Evolutionary conservation across 306 rosid species (phyloP).

Genomic region (Castanea sativa): DNA sequence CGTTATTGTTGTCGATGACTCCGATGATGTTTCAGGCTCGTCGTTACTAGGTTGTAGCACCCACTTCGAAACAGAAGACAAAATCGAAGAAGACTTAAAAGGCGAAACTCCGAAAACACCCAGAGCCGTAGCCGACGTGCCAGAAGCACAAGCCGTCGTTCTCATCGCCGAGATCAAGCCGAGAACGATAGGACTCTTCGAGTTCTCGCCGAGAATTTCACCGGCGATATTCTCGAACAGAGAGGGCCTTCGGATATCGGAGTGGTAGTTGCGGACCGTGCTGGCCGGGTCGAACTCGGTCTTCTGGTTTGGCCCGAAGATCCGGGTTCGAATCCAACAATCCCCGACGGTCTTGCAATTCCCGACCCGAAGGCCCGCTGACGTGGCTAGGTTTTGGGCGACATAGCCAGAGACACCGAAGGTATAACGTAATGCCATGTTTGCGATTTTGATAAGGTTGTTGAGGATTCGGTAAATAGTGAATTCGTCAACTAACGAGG

Average conservation of each 20-base stretch:
- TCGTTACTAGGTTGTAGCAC: constrained; percentile 53
- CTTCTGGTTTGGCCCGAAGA: constrained; percentile 51
- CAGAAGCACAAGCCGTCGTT: constrained; percentile 56
- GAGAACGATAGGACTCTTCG: constrained; percentile 55
- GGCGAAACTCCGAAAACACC: constrained; percentile 65
- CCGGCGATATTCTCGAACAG: constrained; percentile 47
- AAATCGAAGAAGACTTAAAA: constrained; percentile 49
- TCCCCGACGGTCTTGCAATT: constrained; percentile 60
- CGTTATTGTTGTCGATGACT: constrained; percentile 50
- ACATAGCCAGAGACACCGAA: constrained; percentile 73
- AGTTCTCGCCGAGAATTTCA: constrained; percentile 49
- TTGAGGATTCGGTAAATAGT: constrained; percentile 41
- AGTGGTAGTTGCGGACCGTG: constrained; percentile 35
- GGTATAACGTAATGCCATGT: constrained; percentile 83
- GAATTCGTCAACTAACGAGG: constrained; percentile 18
- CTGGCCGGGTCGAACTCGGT: constrained; percentile 45
- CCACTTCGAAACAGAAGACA: constrained; percentile 76
- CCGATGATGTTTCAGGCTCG: constrained; percentile 1
- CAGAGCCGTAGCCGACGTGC: constrained; percentile 41
- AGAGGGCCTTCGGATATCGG: constrained; percentile 30
- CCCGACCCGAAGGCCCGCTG: constrained; percentile 54
- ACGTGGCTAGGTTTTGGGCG: constrained; percentile 72
- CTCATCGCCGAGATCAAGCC: constrained; percentile 75
- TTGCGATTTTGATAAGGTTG: constrained; percentile 24
- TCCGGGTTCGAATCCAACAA: constrained; percentile 59